phyloP scores from a whole-genome alignment of 805 yeast species.

The Saturnispora dispora region DNA sequence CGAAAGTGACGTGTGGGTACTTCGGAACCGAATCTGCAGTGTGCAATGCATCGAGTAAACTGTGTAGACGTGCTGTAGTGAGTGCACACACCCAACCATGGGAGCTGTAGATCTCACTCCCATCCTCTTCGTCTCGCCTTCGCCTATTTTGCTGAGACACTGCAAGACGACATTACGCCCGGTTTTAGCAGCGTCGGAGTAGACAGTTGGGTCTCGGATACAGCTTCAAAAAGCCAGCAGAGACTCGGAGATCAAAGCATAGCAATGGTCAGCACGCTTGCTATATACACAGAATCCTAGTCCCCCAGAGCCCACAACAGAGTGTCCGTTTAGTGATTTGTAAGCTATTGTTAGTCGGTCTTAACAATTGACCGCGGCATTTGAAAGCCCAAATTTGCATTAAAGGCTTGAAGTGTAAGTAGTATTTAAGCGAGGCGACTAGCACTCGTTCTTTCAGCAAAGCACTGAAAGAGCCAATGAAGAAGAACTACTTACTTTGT shows the following conservation, averaged over 20 bases:
- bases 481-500: not conserved
- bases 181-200: not conserved
- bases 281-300: too few species aligned
- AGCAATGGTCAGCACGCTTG: too few species aligned
- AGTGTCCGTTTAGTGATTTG: not conserved
- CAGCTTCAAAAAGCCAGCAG: not conserved
- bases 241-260: not conserved
- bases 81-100: too few species aligned
- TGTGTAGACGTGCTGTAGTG: not conserved
- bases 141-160: not conserved
- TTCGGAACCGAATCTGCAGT: not conserved
- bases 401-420: not conserved
- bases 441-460: not conserved
- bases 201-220: not conserved
- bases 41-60: not conserved
- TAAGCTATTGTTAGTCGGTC: not conserved
- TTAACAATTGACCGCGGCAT: not conserved
- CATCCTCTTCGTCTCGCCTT: not conserved
- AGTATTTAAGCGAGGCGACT: not conserved
- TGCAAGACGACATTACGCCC: not conserved
- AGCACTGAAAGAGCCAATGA: not conserved
- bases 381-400: not conserved
- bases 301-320: not conserved
- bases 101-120: not conserved
- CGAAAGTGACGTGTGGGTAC: not conserved